phyloP scores from a whole-genome alignment of 345 rosid species.

The Brassica incana region DNA sequence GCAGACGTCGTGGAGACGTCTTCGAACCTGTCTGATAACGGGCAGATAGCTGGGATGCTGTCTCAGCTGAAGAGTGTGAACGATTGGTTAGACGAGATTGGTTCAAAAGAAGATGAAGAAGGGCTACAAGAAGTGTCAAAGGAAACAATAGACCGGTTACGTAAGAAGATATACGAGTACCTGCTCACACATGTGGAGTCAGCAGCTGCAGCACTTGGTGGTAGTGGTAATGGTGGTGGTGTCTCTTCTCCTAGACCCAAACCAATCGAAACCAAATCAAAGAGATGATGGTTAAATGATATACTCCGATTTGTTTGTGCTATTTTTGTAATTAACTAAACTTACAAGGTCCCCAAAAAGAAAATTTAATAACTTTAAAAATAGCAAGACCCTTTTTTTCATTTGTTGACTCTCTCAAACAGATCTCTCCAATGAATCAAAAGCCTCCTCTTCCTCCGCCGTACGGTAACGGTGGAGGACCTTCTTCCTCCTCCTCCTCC shows the following conservation, averaged over 20 bases:
- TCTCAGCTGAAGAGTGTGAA: constrained; percentile 92
- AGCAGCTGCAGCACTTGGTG: constrained; percentile 90
- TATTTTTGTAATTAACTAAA: constrained; percentile 14
- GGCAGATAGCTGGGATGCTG: constrained; percentile 89
- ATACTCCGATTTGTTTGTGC: background rate
- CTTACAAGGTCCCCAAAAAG: constrained; percentile 21
- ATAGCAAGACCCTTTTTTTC: background rate
- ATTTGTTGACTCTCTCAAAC: background rate
- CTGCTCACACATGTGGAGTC: constrained; percentile 90
- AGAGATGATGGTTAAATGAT: constrained; percentile 30
- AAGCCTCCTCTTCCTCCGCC: constrained; percentile 39
- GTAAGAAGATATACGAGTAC: constrained; percentile 90
- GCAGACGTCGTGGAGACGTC: constrained; percentile 54
- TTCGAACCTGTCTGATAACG: constrained; percentile 65
- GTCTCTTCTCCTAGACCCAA: constrained; percentile 49
- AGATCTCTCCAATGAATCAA: constrained; percentile 36
- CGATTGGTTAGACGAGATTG: constrained; percentile 87
- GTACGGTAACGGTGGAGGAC: constrained; percentile 42
- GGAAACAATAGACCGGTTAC: constrained; percentile 64
- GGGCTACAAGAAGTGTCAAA: constrained; percentile 54
- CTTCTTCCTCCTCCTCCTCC: constrained; percentile 32
- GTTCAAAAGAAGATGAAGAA: constrained; percentile 58
- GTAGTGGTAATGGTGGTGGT: constrained; percentile 60
- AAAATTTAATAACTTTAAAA: background rate
- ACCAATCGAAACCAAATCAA: constrained; percentile 50